These are phyloP conservation scores for Leersia perrieri DNA, from an alignment of 176 grass and related monocot species.

Conservation along the genomic window DNA sequence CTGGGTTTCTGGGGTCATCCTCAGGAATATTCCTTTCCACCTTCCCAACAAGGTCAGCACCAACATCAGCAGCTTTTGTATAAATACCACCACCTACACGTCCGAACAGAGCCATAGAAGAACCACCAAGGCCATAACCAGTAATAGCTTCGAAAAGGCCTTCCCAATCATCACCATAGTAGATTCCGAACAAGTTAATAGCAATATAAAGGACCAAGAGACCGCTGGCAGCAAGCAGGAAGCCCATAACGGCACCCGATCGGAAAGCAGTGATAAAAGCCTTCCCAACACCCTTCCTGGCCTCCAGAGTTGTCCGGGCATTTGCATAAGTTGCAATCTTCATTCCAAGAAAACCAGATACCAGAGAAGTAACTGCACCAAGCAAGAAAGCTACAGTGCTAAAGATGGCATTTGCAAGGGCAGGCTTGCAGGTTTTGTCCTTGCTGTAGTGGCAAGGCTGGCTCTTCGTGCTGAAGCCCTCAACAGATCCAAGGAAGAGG, in stretches of 20 bases:
- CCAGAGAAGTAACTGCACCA: conserved; percentile 48
- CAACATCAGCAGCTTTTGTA: conserved; percentile 75
- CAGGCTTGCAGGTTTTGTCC: conserved; percentile 38
- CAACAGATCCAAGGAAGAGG: conserved; percentile 63
- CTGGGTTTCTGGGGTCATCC: conserved; percentile 73
- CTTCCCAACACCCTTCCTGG: conserved; percentile 62
- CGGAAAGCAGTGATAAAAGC: conserved; percentile 66
- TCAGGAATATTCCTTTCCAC: conserved; percentile 64
- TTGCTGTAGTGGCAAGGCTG: conserved; percentile 64
- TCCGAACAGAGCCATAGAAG: conserved; percentile 67
- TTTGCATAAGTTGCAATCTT: conserved; percentile 52
- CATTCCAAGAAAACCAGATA: conserved; percentile 52
- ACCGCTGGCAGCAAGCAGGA: conserved; percentile 56
- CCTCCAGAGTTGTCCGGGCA: conserved; percentile 50
- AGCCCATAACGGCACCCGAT: conserved; percentile 76
- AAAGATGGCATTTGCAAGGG: conserved; percentile 44
- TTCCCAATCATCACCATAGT: conserved; percentile 75
- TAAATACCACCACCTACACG: conserved; percentile 73
- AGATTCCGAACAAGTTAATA: conserved; percentile 65
- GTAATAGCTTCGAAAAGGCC: conserved; percentile 71
- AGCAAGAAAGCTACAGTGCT: conserved; percentile 44
- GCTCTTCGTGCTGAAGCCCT: conserved; percentile 50
- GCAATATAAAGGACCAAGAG: conserved; percentile 66
- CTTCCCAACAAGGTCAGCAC: conserved; percentile 72
- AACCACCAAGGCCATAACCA: conserved; percentile 72